These are phyloP conservation scores for Venturia oleaginea DNA, from an alignment of 2,329 filamentous ascomycete species.

Conservation along the genomic window DNA sequence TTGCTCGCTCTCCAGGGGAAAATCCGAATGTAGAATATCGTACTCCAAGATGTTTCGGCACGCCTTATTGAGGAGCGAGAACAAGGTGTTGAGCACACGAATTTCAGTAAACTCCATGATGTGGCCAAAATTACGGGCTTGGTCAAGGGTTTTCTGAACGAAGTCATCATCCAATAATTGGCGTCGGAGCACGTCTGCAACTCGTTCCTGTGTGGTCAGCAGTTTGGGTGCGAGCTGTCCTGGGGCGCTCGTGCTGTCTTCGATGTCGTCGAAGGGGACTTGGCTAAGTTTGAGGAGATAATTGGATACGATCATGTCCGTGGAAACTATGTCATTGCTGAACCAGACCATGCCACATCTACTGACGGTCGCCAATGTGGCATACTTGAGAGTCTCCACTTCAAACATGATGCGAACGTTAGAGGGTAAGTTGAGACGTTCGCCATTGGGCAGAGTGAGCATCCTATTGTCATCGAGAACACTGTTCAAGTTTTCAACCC, in stretches of 20 bases:
- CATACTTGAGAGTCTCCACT: slow-evolving; percentile 95
- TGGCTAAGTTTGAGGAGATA: slow-evolving; percentile 78
- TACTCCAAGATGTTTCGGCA: slow-evolving; percentile 92
- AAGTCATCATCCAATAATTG: slow-evolving; percentile 74
- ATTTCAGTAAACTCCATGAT: slow-evolving; percentile 98
- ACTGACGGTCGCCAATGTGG: slow-evolving; percentile 95
- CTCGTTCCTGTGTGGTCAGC: slow-evolving; percentile 65
- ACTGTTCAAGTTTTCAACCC: slow-evolving; percentile 99
- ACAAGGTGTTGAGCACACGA: slow-evolving; percentile 82
- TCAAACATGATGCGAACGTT: slow-evolving; percentile 99
- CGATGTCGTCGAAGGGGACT: slow-evolving; percentile 85
- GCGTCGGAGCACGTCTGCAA: slow-evolving; percentile 68
- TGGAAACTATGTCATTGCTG: slow-evolving; percentile 91
- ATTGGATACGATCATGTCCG: slow-evolving; percentile 84
- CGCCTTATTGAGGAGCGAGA: slow-evolving; percentile 90
- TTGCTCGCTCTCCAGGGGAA: slow-evolving; percentile 82
- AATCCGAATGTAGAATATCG: slow-evolving; percentile 88
- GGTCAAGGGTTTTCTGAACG: slow-evolving; percentile 64
- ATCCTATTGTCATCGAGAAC: slow-evolving; percentile 99
- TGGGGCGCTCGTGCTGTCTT: slow-evolving; percentile 72
- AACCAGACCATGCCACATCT: slow-evolving; percentile 99
- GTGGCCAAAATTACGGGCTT: slow-evolving; percentile 73
- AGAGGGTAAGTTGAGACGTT: slow-evolving; percentile 84
- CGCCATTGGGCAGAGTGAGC: slow-evolving; percentile 91
- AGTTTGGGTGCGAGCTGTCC: slow-evolving; percentile 50